A percentile compares a stretch with the other conserved stretches of the same genome.
Conservation (phyloP, 2,329 filamentous ascomycete species). For the Penicillium fuscoglaucum region DNA sequence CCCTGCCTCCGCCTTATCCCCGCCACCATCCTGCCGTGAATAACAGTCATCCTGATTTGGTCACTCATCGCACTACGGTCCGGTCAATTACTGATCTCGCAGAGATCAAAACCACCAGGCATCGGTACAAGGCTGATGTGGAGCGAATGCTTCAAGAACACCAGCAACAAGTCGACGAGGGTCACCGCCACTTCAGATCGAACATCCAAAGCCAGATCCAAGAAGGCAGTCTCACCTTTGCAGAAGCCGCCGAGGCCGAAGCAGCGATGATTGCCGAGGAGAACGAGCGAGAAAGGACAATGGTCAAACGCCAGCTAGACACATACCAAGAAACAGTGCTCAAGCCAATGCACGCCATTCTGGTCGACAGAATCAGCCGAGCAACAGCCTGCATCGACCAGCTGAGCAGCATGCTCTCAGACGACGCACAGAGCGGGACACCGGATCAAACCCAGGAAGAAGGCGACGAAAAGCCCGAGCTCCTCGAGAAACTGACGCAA, state of each 20-base stretch:
- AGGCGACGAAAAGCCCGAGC: slow-evolving; percentile 89
- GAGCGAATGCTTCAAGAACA: slow-evolving; percentile 56
- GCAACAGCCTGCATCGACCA: slow-evolving; percentile 75
- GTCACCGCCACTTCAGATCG: slow-evolving; percentile 65
- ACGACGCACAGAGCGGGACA: slow-evolving; percentile 65
- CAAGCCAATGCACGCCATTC: slow-evolving; percentile 76
- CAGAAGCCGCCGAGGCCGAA: slow-evolving; percentile 79
- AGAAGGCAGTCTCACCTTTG: slow-evolving; percentile 75
- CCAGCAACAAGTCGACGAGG: slow-evolving; percentile 55
- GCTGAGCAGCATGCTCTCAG: slow-evolving; percentile 69
- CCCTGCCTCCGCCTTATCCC: slow-evolving; percentile 88
- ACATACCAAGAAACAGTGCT: slow-evolving; percentile 79
- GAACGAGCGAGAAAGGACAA: slow-evolving; percentile 66
- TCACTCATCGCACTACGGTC: slow-evolving; percentile 71
- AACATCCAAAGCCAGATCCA: slow-evolving; percentile 79
- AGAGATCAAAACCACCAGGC: slow-evolving; percentile 68
- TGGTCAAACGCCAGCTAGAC: slow-evolving; percentile 79
- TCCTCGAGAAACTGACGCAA: slow-evolving; percentile 89
- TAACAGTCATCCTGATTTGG: slow-evolving; percentile 90
- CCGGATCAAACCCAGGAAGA: slow-evolving; percentile 90
- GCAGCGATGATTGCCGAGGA: slow-evolving; percentile 72
- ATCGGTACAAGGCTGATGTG: slow-evolving; percentile 52
- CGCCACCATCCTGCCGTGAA: slow-evolving; percentile 94
- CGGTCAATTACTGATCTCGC: slow-evolving; percentile 71
- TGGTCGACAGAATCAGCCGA: slow-evolving; percentile 71